These are phyloP conservation scores for Colletotrichum orchidophilum DNA, from an alignment of 2,329 filamentous ascomycete genomes.

Conservation along the genomic window DNA sequence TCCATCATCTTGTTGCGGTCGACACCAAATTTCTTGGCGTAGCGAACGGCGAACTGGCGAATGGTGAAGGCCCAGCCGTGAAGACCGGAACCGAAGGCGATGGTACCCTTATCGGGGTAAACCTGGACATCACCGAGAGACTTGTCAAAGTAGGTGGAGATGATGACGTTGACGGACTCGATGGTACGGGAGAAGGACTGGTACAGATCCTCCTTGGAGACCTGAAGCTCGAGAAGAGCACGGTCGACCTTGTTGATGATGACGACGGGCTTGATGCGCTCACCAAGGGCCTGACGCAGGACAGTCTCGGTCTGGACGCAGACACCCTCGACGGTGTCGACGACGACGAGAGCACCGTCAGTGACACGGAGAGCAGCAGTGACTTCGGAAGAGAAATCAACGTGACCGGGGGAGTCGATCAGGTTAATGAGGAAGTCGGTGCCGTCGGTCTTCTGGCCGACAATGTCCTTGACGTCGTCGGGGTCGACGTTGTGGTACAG, in stretches of 20 bases:
- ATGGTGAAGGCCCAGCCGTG: constrained; percentile 99
- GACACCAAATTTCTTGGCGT: constrained; percentile 99
- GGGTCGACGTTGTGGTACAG: constrained; percentile 88
- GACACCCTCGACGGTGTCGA: constrained; percentile 99
- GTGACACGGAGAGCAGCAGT: constrained; percentile 99
- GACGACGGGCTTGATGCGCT: constrained; percentile 99
- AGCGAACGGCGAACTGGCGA: constrained; percentile 94
- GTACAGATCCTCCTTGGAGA: constrained; percentile 98
- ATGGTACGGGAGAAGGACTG: constrained; percentile 99
- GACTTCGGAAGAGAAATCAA: constrained; percentile 99
- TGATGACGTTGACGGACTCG: constrained; percentile 99
- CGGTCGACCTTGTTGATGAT: constrained; percentile 99
- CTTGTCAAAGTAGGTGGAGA: constrained; percentile 99
- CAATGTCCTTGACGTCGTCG: constrained; percentile 95
- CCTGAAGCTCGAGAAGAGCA: constrained; percentile 98
- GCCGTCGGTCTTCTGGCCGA: constrained; percentile 85
- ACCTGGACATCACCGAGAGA: constrained; percentile 97
- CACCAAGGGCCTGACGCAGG: constrained; percentile 96
- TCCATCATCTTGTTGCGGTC: constrained; percentile 99
- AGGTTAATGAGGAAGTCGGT: constrained; percentile 99
- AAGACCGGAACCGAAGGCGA: constrained; percentile 99
- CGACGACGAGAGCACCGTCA: constrained; percentile 98
- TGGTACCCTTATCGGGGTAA: constrained; percentile 96
- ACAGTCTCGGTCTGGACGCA: constrained; percentile 99
- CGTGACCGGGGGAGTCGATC: constrained; percentile 99